Evolutionary conservation across 352 stramenopile genomes (phyloP).

Genomic region (Blastocystis sp.): DNA sequence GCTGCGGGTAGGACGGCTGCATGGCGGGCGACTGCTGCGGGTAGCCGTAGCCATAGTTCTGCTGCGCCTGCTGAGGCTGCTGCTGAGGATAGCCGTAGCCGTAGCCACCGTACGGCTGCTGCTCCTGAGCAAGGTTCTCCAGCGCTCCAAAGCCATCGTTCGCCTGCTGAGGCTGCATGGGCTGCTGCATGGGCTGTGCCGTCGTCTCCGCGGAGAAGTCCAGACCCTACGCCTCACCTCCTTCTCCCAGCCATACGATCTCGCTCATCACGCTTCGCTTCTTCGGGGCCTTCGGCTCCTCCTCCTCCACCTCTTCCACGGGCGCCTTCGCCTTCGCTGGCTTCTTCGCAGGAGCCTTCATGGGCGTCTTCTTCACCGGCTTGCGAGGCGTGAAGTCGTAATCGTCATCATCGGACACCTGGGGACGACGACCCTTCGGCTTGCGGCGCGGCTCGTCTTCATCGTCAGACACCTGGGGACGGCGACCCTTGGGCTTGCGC

Average conservation of each 20-base stretch:
- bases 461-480: slow-evolving; percentile 62
- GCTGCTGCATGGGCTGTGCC: neutral
- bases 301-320: slow-evolving; percentile 24
- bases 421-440: slow-evolving; percentile 11
- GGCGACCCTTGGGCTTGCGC: slow-evolving; percentile 44
- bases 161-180: neutral
- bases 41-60: slow-evolving; percentile 36
- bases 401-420: slow-evolving; percentile 61
- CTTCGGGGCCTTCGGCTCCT: neutral
- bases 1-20: neutral
- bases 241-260: no score
- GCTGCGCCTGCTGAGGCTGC: neutral
- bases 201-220: neutral
- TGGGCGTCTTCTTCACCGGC: slow-evolving; percentile 21
- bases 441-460: neutral
- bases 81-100: slow-evolving; percentile 32
- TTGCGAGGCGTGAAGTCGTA: slow-evolving; percentile 52
- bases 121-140: neutral
- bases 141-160: slow-evolving; percentile 6
- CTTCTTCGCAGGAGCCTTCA: slow-evolving; percentile 27
- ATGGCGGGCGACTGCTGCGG: slow-evolving; percentile 27
- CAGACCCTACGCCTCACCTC: no score
- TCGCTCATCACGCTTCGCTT: slow-evolving; percentile 6
- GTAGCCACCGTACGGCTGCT: neutral
- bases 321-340: neutral